These are phyloP conservation scores for Apiospora arundinis DNA, from an alignment of 2,329 filamentous ascomycete species.

Conservation along the genomic window DNA sequence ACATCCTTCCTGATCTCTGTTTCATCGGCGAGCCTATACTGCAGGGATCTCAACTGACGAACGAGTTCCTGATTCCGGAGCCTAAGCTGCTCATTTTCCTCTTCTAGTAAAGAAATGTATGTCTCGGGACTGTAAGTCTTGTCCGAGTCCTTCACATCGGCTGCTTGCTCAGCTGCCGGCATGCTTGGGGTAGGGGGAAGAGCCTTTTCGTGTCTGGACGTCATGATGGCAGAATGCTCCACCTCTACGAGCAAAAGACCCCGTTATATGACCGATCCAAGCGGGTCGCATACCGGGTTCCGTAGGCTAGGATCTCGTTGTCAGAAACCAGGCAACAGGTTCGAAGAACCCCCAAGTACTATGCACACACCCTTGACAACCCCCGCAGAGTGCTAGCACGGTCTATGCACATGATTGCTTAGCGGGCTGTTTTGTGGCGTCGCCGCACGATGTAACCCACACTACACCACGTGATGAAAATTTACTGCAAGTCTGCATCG, in stretches of 20 bases:
- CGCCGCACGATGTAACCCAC: constrained; percentile 3
- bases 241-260: not conserved
- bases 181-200: constrained; percentile 3
- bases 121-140: not conserved
- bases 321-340: not conserved
- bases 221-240: not conserved
- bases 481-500: not conserved
- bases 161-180: not conserved
- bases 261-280: not conserved
- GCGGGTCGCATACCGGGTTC: not conserved
- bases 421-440: not conserved
- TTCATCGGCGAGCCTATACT: constrained; percentile 1
- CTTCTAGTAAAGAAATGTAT: not conserved
- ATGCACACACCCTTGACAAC: not conserved
- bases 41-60: not conserved
- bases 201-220: constrained; percentile 3
- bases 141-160: not conserved
- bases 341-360: not conserved
- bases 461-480: not conserved
- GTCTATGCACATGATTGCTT: not conserved
- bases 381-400: not conserved
- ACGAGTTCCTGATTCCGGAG: not conserved
- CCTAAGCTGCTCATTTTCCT: constrained; percentile 17
- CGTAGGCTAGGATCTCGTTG: not conserved
- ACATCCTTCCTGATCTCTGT: not conserved